Evolutionary conservation across 2,329 filamentous ascomycete genomes (phyloP).

Genomic region (Xylariales sp.): DNA sequence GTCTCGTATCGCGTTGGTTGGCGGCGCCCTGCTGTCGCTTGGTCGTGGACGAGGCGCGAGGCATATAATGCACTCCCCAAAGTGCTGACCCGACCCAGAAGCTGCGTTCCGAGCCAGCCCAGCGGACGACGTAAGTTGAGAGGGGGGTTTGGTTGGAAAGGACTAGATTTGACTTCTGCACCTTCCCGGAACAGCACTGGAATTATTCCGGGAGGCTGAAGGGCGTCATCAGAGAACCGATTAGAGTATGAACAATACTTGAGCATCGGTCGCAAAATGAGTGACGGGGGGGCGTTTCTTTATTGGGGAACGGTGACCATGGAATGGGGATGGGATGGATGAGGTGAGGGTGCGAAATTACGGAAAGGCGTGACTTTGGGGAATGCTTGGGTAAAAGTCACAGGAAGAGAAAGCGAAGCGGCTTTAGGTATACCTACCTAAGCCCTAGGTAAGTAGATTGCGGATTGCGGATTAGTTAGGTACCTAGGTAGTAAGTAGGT

Average conservation of each 20-base stretch:
- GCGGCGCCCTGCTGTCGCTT: conserved; percentile 57
- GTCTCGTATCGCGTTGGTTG: conserved; percentile 67
- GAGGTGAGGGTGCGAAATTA: conserved; percentile 3
- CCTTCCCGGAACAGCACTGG: conserved; percentile 10
- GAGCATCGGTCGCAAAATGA: neutral
- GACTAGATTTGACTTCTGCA: neutral
- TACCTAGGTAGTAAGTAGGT: too few species aligned
- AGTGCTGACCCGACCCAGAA: conserved; percentile 39
- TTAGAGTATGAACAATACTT: too few species aligned
- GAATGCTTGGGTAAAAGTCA: neutral
- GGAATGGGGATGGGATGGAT: neutral
- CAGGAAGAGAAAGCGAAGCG: too few species aligned
- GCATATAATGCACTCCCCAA: conserved; percentile 44
- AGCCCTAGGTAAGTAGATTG: too few species aligned
- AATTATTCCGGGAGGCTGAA: conserved; percentile 8
- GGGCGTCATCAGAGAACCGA: conserved; percentile 2
- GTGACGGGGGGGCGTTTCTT: neutral
- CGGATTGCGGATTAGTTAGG: too few species aligned
- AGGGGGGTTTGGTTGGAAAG: too few species aligned
- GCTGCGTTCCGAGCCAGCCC: conserved; percentile 38
- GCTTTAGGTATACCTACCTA: too few species aligned
- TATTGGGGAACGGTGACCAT: too few species aligned
- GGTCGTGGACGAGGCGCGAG: conserved; percentile 53
- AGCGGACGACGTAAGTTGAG: neutral
- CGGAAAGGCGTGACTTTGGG: conserved; percentile 1